A percentile compares a stretch with the other conserved stretches of the same genome.
These are phyloP conservation scores for Chrysopogon serrulatus DNA, from an alignment of 176 grass and related monocot species.

Conservation along the genomic window DNA sequence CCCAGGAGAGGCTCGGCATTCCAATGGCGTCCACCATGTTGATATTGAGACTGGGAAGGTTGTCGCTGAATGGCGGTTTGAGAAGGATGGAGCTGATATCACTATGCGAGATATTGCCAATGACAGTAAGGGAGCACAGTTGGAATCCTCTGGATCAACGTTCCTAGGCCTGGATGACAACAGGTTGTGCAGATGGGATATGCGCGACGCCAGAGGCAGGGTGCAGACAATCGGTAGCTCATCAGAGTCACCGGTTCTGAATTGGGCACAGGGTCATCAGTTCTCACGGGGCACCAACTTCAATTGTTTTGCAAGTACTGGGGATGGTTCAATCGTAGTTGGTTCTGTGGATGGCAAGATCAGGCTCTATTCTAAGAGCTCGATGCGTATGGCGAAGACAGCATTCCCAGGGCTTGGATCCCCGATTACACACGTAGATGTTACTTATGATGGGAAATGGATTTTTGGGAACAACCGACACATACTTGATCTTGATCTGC, in stretches of 20 bases:
- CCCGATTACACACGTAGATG: slow-evolving; percentile 77
- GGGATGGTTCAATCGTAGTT: slow-evolving; percentile 81
- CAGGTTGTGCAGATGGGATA: slow-evolving; percentile 90
- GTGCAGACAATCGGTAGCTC: slow-evolving; percentile 75
- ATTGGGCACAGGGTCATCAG: slow-evolving; percentile 88
- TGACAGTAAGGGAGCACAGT: slow-evolving; percentile 72
- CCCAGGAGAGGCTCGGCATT: slow-evolving; percentile 41
- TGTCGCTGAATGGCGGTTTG: slow-evolving; percentile 74
- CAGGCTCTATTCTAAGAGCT: slow-evolving; percentile 74
- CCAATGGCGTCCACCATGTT: slow-evolving; percentile 63
- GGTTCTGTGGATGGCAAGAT: slow-evolving; percentile 92
- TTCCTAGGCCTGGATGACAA: slow-evolving; percentile 90
- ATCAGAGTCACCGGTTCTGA: slow-evolving; percentile 57
- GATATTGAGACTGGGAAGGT: slow-evolving; percentile 90
- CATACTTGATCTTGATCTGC: slow-evolving; percentile 85
- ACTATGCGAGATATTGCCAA: slow-evolving; percentile 82
- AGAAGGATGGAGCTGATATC: slow-evolving; percentile 83
- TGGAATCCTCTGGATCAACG: slow-evolving; percentile 76
- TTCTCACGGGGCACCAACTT: slow-evolving; percentile 92
- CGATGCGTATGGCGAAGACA: slow-evolving; percentile 92
- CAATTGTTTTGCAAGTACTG: slow-evolving; percentile 82
- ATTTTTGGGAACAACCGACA: slow-evolving; percentile 75
- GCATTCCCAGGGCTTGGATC: slow-evolving; percentile 88
- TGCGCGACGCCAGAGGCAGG: slow-evolving; percentile 65
- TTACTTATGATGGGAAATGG: slow-evolving; percentile 94